phyloP scores from a whole-genome alignment of 371 early-diverging fungal species.

The Batrachochytrium dendrobatidis region DNA sequence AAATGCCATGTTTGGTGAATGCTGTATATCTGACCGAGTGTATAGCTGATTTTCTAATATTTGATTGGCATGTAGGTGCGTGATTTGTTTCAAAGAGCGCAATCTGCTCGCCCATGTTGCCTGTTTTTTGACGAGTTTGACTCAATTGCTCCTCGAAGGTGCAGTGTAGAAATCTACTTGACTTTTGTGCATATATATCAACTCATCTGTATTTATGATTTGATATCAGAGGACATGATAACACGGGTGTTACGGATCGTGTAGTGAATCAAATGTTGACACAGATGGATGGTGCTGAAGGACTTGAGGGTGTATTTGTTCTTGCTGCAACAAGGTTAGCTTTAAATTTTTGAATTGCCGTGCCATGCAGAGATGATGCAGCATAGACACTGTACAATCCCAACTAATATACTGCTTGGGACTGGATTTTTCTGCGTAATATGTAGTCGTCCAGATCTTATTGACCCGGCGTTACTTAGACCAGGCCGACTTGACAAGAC shows the following conservation, averaged over 20 bases:
- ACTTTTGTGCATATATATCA: background rate
- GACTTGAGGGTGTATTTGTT: conserved; percentile 81
- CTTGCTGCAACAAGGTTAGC: conserved; percentile 86
- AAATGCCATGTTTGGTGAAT: too few species aligned
- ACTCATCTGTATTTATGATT: background rate
- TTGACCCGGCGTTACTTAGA: conserved; percentile 97
- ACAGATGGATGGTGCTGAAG: conserved; percentile 95
- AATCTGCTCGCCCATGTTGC: conserved; percentile 81
- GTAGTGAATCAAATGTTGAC: conserved; percentile 96
- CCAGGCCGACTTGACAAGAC: conserved; percentile 99
- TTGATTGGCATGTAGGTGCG: conserved; percentile 51
- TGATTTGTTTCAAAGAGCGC: conserved; percentile 89
- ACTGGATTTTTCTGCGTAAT: conserved; percentile 23
- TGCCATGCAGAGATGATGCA: too few species aligned
- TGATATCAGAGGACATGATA: conserved; percentile 70
- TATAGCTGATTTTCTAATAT: too few species aligned
- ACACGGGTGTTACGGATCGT: conserved; percentile 87
- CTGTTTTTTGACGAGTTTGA: conserved; percentile 98
- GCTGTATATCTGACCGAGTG: too few species aligned
- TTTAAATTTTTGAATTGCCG: too few species aligned
- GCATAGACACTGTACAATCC: too few species aligned
- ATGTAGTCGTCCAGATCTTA: conserved; percentile 50
- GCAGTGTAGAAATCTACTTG: background rate
- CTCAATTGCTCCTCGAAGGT: conserved; percentile 82
- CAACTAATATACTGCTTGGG: too few species aligned